These are phyloP conservation scores for Magnolia officinalis DNA, from an alignment of 164 flowering plant genomes.

Conservation along the genomic window DNA sequence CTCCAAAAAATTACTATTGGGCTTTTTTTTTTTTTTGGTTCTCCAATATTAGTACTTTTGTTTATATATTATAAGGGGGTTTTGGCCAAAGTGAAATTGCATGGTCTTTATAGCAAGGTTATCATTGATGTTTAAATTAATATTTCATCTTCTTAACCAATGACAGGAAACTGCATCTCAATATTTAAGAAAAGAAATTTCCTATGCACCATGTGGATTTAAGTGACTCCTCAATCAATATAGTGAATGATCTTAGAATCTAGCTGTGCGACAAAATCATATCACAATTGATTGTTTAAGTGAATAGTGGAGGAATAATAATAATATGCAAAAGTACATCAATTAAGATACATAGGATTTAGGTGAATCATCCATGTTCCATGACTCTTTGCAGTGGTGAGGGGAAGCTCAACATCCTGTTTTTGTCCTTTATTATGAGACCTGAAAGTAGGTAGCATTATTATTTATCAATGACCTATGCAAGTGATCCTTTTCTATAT, in stretches of 20 bases:
- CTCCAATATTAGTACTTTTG: background rate
- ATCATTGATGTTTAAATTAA: background rate
- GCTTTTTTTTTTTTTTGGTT: background rate
- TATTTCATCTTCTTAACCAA: background rate
- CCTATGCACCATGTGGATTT: background rate
- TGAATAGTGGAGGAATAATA: too few species aligned
- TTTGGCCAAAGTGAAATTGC: background rate
- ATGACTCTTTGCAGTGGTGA: too few species aligned
- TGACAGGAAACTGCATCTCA: background rate
- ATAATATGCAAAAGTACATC: too few species aligned
- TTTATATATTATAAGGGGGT: background rate
- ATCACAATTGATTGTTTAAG: background rate
- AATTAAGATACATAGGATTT: too few species aligned
- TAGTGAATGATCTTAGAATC: background rate
- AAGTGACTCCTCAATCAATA: background rate
- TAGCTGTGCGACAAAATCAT: background rate
- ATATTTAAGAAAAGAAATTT: background rate
- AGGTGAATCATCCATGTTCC: too few species aligned
- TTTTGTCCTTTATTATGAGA: too few species aligned
- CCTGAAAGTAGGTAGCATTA: too few species aligned
- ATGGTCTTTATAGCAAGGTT: background rate
- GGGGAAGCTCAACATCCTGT: too few species aligned
- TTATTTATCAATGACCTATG: background rate
- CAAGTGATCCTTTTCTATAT: background rate
- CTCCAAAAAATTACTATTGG: background rate